Evolutionary conservation across 768 basidiomycete genomes (phyloP).

Genomic region (Podaxis sp.): DNA sequence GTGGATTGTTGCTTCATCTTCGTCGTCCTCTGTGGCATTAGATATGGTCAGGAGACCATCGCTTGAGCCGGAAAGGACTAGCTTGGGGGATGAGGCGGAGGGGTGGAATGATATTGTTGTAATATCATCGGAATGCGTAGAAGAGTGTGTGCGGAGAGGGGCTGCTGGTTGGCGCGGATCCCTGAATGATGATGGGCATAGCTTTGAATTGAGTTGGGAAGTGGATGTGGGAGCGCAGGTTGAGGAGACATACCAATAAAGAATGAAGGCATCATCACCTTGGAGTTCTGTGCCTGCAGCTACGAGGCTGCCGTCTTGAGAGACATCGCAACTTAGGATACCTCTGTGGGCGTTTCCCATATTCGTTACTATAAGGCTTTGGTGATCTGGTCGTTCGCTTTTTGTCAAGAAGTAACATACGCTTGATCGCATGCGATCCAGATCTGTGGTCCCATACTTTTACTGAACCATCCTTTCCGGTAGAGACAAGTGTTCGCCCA

Average conservation of each 20-base stretch:
- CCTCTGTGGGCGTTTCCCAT: slow-evolving; percentile 29
- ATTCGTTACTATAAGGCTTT: slow-evolving; percentile 43
- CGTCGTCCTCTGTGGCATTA: slow-evolving; percentile 70
- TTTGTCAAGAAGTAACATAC: slow-evolving; percentile 36
- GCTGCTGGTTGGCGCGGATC: slow-evolving; percentile 76
- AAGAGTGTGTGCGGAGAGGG: slow-evolving; percentile 71
- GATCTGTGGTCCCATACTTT: slow-evolving; percentile 74
- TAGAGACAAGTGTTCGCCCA: slow-evolving; percentile 50
- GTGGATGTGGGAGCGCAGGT: neutral
- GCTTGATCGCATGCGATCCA: slow-evolving; percentile 46
- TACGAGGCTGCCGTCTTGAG: slow-evolving; percentile 64
- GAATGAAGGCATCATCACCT: slow-evolving; percentile 74
- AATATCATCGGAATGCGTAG: slow-evolving; percentile 92
- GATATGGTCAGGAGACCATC: slow-evolving; percentile 80
- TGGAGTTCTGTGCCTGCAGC: slow-evolving; percentile 82
- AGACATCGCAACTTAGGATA: slow-evolving; percentile 67
- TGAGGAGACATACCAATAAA: slow-evolving; percentile 63
- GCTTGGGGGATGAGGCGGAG: neutral
- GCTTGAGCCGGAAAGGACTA: slow-evolving; percentile 76
- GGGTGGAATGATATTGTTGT: slow-evolving; percentile 62
- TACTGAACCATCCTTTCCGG: slow-evolving; percentile 68
- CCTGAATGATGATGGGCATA: slow-evolving; percentile 35
- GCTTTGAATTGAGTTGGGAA: slow-evolving; percentile 1
- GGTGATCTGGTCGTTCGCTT: slow-evolving; percentile 31
- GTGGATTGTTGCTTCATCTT: slow-evolving; percentile 78